Evolutionary conservation across 202 grass and related monocot species (phyloP).

Genomic region (Digitaria exilis): DNA sequence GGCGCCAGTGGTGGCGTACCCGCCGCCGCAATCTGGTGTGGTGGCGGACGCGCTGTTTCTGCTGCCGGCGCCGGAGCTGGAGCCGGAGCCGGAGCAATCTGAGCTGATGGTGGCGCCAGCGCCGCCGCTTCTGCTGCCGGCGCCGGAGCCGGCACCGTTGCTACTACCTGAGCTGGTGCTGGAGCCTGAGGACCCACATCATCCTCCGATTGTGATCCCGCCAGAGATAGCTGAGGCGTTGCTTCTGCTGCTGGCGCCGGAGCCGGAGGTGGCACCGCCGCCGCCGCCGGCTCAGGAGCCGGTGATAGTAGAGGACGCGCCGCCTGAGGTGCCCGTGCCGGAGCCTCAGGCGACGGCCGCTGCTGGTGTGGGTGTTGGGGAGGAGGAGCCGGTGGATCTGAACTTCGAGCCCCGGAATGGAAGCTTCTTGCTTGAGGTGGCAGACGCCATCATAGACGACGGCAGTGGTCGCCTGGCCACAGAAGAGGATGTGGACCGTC

Average conservation of each 20-base stretch:
- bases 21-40: not conserved
- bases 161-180: no score
- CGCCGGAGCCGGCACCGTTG: not conserved
- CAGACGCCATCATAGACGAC: not conserved
- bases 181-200: no score
- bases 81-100: not conserved
- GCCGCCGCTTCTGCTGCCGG: not conserved
- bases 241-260: no score
- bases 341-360: not conserved
- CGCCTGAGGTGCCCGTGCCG: not conserved
- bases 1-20: not conserved
- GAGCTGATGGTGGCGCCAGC: not conserved
- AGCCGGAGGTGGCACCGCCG: not conserved
- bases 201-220: not conserved
- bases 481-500: not conserved
- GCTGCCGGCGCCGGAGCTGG: no score
- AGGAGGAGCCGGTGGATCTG: not conserved
- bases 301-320: not conserved
- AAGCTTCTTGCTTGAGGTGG: slow-evolving; percentile 19
- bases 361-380: not conserved
- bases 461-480: not conserved
- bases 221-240: no score
- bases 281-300: not conserved
- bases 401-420: not conserved
- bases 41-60: not conserved